These are phyloP conservation scores for Leccinum ochraceum DNA, from an alignment of 768 basidiomycete species.

Conservation along the genomic window DNA sequence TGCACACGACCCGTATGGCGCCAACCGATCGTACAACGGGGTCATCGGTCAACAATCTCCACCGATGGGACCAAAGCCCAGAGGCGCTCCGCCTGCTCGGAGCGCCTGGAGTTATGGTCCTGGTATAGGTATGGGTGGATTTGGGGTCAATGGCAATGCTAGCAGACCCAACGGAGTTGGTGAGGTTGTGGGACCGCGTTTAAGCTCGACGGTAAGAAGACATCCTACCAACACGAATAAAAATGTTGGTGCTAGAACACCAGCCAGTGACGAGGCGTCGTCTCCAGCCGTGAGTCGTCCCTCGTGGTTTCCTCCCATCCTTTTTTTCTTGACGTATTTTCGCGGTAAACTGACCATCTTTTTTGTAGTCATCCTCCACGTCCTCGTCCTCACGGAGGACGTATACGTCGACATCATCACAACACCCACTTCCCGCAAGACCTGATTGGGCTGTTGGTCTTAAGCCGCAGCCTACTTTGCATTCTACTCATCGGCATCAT, in stretches of 20 bases:
- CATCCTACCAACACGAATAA: conserved; percentile 50
- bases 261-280: conserved; percentile 71
- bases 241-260: conserved; percentile 57
- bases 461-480: conserved; percentile 71
- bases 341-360: conserved; percentile 10
- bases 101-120: conserved; percentile 73
- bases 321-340: neutral
- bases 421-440: conserved; percentile 77
- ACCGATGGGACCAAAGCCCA: conserved; percentile 26
- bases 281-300: conserved; percentile 68
- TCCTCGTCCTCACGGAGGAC: conserved; percentile 81
- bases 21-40: conserved; percentile 30
- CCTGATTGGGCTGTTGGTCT: conserved; percentile 91
- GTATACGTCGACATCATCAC: conserved; percentile 71
- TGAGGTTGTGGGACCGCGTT: conserved; percentile 65
- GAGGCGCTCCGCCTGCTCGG: conserved; percentile 44
- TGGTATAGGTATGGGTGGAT: conserved; percentile 53
- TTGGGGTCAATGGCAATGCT: conserved; percentile 31
- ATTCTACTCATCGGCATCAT: conserved; percentile 54
- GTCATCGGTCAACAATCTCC: conserved; percentile 33
- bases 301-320: neutral
- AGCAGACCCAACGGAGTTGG: conserved; percentile 30
- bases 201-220: conserved; percentile 53
- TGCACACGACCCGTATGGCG: conserved; percentile 26
- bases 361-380: conserved; percentile 67